phyloP scores from a whole-genome alignment of 345 rosid genomes.

The Eucalyptus guilfoylei region DNA sequence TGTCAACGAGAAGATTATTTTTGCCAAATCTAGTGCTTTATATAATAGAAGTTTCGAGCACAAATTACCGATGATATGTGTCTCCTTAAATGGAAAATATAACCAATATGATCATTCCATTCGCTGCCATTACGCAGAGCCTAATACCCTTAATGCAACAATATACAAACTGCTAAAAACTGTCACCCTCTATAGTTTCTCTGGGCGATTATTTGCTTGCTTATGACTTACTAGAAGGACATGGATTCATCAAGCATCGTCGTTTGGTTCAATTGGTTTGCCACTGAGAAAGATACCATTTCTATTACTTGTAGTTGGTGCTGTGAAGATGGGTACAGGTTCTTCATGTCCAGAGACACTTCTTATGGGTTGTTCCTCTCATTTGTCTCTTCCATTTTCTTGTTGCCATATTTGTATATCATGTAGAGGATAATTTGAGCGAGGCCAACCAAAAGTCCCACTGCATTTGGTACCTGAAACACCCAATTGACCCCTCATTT shows the following conservation, averaged over 20 bases:
- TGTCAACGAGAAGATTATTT: background rate
- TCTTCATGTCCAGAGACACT: background rate
- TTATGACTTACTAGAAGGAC: background rate
- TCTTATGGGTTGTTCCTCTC: background rate
- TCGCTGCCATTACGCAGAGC: background rate
- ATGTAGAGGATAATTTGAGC: slow-evolving; percentile 34
- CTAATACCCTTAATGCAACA: background rate
- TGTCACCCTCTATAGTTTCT: background rate
- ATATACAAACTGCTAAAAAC: no score
- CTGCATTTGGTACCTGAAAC: slow-evolving; percentile 30
- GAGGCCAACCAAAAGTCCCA: slow-evolving; percentile 33
- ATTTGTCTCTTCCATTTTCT: background rate
- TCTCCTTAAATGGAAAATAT: background rate
- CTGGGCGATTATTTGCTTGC: background rate
- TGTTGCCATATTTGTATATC: background rate
- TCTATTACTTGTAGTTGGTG: background rate
- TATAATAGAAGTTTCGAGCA: background rate
- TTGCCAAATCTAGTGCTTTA: background rate
- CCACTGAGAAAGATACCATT: background rate
- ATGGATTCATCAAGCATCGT: background rate
- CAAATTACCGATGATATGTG: background rate
- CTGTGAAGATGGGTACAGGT: background rate
- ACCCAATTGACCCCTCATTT: background rate
- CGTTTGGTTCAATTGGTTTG: background rate
- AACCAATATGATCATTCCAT: background rate